A percentile compares a stretch with the other conserved stretches of the same genome.
These are phyloP conservation scores for Gleditsia sinensis DNA, from an alignment of 306 rosid genomes.

Conservation along the genomic window DNA sequence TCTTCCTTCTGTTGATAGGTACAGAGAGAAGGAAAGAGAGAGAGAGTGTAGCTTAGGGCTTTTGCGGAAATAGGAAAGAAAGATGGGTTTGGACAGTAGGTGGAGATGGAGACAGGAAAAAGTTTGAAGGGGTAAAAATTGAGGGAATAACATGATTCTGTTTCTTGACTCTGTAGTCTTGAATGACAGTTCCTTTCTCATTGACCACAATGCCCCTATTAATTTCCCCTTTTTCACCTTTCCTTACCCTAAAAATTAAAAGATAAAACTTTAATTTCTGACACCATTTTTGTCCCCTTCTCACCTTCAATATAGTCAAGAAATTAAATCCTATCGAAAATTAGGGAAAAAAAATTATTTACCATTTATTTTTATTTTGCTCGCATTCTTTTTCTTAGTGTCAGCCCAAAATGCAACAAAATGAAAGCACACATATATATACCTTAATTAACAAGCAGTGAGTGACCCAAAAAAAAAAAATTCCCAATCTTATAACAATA, in stretches of 20 bases:
- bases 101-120: conserved; percentile 57
- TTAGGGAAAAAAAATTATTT: background rate
- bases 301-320: background rate
- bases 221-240: conserved; percentile 13
- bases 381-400: background rate
- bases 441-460: too few species aligned
- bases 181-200: conserved; percentile 68
- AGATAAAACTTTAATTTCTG: conserved; percentile 41
- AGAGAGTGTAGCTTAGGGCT: conserved; percentile 43
- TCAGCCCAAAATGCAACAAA: background rate
- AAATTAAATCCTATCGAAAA: background rate
- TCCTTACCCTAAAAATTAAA: conserved; percentile 13
- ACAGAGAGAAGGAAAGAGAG: conserved; percentile 13
- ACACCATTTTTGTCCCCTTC: conserved; percentile 43
- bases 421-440: background rate
- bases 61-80: conserved; percentile 44
- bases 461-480: too few species aligned
- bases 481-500: background rate
- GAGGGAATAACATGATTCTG: conserved; percentile 68
- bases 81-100: conserved; percentile 43
- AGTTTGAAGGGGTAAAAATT: conserved; percentile 46
- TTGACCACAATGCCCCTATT: conserved; percentile 53
- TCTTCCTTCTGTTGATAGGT: conserved; percentile 31
- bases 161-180: conserved; percentile 51
- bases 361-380: too few species aligned